Conservation (phyloP, 331 rosid species). For the Acacia concinna region DNA sequence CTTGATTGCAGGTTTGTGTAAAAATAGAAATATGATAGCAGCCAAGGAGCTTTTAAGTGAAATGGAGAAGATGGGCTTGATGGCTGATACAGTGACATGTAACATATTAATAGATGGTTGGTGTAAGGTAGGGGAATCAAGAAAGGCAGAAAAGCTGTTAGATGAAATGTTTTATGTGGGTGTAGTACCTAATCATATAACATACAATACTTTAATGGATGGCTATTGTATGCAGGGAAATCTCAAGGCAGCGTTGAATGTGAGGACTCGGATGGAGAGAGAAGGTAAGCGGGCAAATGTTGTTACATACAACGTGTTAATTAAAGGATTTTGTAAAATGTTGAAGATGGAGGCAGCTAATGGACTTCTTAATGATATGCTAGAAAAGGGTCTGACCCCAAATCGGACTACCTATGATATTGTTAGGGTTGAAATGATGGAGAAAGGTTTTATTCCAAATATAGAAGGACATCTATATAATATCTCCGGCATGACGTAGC, state of each 20-base stretch:
- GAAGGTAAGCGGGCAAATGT: conserved; percentile 48
- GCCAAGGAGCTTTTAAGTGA: conserved; percentile 43
- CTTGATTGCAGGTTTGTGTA: conserved; percentile 45
- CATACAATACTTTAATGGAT: conserved; percentile 53
- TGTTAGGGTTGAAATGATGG: conserved; percentile 52
- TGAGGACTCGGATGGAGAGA: conserved; percentile 47
- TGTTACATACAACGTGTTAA: conserved; percentile 50
- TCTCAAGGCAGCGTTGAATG: conserved; percentile 46
- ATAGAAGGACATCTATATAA: conserved; percentile 55
- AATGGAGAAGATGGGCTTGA: conserved; percentile 39
- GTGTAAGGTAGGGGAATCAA: conserved; percentile 33
- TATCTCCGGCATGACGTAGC: conserved; percentile 40
- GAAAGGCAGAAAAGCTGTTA: conserved; percentile 41
- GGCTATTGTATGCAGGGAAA: conserved; percentile 48
- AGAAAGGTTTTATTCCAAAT: conserved; percentile 51
- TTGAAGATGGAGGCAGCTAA: conserved; percentile 50
- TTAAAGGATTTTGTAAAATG: conserved; percentile 46
- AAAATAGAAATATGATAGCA: conserved; percentile 26
- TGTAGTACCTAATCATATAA: conserved; percentile 45
- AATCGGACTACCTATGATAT: conserved; percentile 49
- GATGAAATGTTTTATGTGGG: conserved; percentile 41
- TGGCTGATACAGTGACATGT: conserved; percentile 38
- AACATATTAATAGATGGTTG: conserved; percentile 44
- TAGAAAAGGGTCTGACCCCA: conserved; percentile 54
- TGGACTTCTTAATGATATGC: conserved; percentile 51